A percentile compares a stretch with the other conserved stretches of the same genome.
phyloP scores from a whole-genome alignment of 73 alveolate species.

The Effrenium voratum region DNA sequence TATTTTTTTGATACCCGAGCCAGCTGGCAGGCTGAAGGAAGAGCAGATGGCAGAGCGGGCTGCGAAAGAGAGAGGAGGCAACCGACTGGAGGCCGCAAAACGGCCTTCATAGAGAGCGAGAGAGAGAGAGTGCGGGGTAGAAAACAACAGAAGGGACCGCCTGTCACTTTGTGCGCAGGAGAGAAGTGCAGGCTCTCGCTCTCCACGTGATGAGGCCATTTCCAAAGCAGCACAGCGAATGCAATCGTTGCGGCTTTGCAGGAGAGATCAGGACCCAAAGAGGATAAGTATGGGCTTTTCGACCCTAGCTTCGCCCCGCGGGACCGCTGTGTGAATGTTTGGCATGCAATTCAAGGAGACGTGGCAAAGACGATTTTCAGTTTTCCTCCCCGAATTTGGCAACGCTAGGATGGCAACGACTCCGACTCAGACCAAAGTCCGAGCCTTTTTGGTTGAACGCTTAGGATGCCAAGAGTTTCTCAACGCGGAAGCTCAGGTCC shows the following conservation, averaged over 20 bases:
- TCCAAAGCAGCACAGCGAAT: not conserved
- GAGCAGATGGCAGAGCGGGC: constrained; percentile 58
- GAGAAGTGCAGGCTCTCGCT: not conserved
- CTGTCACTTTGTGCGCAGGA: not conserved
- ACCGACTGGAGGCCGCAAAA: constrained; percentile 20
- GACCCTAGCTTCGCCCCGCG: constrained; percentile 46
- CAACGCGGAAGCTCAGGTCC: not conserved
- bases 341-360: not conserved
- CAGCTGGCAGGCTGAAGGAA: constrained; percentile 21
- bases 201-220: not conserved
- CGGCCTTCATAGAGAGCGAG: not conserved
- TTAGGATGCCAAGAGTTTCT: no score
- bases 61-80: constrained; percentile 29
- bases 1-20: not conserved
- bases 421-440: constrained; percentile 25
- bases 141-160: not conserved
- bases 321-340: not conserved
- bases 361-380: not conserved
- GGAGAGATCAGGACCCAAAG: not conserved
- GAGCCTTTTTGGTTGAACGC: no score
- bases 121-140: not conserved
- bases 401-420: not conserved
- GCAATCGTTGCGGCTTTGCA: not conserved
- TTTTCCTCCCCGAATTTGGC: not conserved
- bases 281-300: not conserved